Evolutionary conservation across 805 yeast genomes (phyloP).

Genomic region (Wickerhamiella azymoides): DNA sequence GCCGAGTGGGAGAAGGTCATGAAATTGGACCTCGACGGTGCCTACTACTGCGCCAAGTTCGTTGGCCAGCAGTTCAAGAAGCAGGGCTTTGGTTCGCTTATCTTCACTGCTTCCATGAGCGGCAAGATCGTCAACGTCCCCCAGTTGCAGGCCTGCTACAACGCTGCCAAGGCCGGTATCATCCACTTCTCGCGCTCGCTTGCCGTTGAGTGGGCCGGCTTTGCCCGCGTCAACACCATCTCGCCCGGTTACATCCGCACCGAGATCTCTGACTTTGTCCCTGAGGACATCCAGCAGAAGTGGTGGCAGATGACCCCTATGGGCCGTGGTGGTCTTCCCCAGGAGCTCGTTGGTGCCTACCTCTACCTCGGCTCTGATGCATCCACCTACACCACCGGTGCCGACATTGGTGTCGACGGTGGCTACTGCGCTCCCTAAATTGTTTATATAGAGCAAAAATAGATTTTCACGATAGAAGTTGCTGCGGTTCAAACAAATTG

Average conservation of each 20-base stretch:
- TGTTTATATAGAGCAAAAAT: neutral
- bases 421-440: constrained; percentile 44
- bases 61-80: constrained; percentile 61
- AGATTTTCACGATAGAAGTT: neutral
- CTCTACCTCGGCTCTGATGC: constrained; percentile 72
- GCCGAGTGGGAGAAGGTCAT: constrained; percentile 61
- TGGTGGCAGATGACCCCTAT: constrained; percentile 32
- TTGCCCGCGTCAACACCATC: constrained; percentile 67
- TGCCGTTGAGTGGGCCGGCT: constrained; percentile 78
- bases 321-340: constrained; percentile 62
- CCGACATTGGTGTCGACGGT: constrained; percentile 67
- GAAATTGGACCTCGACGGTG: constrained; percentile 65
- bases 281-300: constrained; percentile 30
- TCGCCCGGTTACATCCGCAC: constrained; percentile 77
- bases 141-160: constrained; percentile 72
- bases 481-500: no score
- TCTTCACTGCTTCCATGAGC: constrained; percentile 81
- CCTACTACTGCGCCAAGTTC: constrained; percentile 64
- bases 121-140: constrained; percentile 83
- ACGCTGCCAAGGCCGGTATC: constrained; percentile 75
- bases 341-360: constrained; percentile 70
- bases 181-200: constrained; percentile 60
- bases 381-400: constrained; percentile 63
- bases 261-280: constrained; percentile 40
- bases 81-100: constrained; percentile 65